Conservation (phyloP, 176 grass and related monocot genomes). For the Juncus inflexus region DNA sequence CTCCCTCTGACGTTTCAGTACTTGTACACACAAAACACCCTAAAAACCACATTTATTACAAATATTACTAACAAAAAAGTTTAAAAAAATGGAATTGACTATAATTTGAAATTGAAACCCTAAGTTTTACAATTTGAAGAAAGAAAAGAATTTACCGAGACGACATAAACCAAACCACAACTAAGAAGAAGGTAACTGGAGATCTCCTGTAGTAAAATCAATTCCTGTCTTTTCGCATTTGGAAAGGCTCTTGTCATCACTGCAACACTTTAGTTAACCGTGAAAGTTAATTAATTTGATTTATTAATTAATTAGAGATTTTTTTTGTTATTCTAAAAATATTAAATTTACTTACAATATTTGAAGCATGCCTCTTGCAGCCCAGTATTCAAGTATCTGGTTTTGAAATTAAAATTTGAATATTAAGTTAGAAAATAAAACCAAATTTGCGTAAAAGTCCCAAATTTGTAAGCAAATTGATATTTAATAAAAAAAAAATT, state of each 20-base stretch:
- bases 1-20: slow-evolving; percentile 60
- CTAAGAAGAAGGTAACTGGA: slow-evolving; percentile 87
- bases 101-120: slow-evolving; percentile 14
- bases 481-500: neutral
- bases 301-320: neutral
- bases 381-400: slow-evolving; percentile 86
- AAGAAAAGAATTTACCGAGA: slow-evolving; percentile 48
- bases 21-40: slow-evolving; percentile 84
- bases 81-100: neutral
- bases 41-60: slow-evolving; percentile 32
- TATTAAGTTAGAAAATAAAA: slow-evolving; percentile 2
- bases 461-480: neutral
- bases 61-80: slow-evolving; percentile 7
- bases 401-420: slow-evolving; percentile 19
- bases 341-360: slow-evolving; percentile 61
- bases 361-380: slow-evolving; percentile 81
- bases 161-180: slow-evolving; percentile 74
- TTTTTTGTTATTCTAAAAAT: neutral
- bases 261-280: slow-evolving; percentile 57
- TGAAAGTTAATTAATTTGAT: neutral
- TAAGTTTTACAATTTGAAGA: slow-evolving; percentile 22
- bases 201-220: slow-evolving; percentile 83
- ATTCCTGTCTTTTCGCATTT: slow-evolving; percentile 41
- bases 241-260: slow-evolving; percentile 93
- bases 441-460: neutral